Evolutionary conservation across 495 filamentous ascomycete genomes (phyloP).

Genomic region (Immersiella caudata): DNA sequence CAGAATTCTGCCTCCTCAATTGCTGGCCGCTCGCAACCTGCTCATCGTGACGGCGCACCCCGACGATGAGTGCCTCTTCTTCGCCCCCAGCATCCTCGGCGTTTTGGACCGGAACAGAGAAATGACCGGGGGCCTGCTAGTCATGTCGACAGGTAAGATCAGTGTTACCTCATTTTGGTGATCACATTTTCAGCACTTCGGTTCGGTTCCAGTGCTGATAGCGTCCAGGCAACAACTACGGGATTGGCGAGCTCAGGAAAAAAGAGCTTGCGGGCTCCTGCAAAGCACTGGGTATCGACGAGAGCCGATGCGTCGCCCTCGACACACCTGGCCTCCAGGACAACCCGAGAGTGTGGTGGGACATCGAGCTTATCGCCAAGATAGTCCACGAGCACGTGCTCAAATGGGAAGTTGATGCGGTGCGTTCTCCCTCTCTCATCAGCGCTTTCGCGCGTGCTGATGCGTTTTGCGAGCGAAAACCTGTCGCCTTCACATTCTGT

Average conservation of each 20-base stretch:
- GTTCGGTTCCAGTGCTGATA: background rate
- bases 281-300: slow-evolving; percentile 38
- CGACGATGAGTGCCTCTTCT: slow-evolving; percentile 50
- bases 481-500: background rate
- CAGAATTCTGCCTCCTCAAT: slow-evolving; percentile 41
- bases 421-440: slow-evolving; percentile 21
- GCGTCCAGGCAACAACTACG: slow-evolving; percentile 45
- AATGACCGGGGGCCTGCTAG: slow-evolving; percentile 39
- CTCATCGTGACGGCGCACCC: slow-evolving; percentile 48
- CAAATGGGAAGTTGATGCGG: slow-evolving; percentile 46
- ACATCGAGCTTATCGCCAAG: slow-evolving; percentile 37
- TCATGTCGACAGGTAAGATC: slow-evolving; percentile 45
- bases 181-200: background rate
- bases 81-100: slow-evolving; percentile 45
- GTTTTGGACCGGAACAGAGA: slow-evolving; percentile 38
- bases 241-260: slow-evolving; percentile 40
- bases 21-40: slow-evolving; percentile 41
- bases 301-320: slow-evolving; percentile 38
- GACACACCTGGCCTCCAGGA: slow-evolving; percentile 44
- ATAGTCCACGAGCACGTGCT: slow-evolving; percentile 40
- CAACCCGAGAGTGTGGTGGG: slow-evolving; percentile 48
- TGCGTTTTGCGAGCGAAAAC: slow-evolving; percentile 2
- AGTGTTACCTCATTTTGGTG: background rate
- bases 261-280: slow-evolving; percentile 43
- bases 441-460: background rate